A percentile compares a stretch with the other conserved stretches of the same genome.
Evolutionary conservation across 768 basidiomycete species (phyloP).

Genomic region (Lentinula edodes): DNA sequence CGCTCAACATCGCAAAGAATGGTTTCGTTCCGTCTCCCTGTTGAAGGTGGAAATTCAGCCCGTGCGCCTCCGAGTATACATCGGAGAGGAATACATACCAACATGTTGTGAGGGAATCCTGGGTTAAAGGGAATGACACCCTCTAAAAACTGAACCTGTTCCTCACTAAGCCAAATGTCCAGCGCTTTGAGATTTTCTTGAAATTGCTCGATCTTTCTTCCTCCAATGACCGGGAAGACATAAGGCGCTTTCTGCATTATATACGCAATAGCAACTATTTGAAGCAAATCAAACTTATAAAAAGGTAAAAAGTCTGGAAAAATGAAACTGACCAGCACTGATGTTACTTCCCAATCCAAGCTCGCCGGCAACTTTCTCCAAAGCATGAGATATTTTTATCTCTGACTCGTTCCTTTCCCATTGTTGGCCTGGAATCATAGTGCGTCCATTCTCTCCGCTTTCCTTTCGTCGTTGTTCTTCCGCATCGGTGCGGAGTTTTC

Average conservation of each 20-base stretch:
- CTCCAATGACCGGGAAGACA: conserved; percentile 18
- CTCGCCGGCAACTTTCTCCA: conserved; percentile 34
- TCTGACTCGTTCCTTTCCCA: conserved; percentile 33
- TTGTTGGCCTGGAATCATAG: background rate
- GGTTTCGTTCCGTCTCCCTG: background rate
- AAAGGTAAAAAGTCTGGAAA: no score
- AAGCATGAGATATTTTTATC: conserved; percentile 23
- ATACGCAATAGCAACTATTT: conserved; percentile 15
- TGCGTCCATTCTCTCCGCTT: conserved; percentile 34
- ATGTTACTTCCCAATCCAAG: conserved; percentile 26
- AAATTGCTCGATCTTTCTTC: conserved; percentile 17
- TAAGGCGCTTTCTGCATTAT: conserved; percentile 22
- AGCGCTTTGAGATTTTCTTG: conserved; percentile 30
- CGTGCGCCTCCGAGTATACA: background rate
- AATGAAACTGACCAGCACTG: conserved; percentile 6
- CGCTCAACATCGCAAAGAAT: background rate
- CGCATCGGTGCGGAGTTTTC: conserved; percentile 21
- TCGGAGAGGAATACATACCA: background rate
- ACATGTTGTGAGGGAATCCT: conserved; percentile 1
- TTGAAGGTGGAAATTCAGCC: background rate
- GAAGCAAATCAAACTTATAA: background rate
- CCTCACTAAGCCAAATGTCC: conserved; percentile 27
- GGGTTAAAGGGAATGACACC: conserved; percentile 11
- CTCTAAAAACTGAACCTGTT: conserved; percentile 33
- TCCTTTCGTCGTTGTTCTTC: conserved; percentile 21